Percentiles rank a stretch among this genome's conserved stretches.
These are phyloP conservation scores for Musa itinerans DNA, from an alignment of 176 grass and related monocot species.

Conservation along the genomic window DNA sequence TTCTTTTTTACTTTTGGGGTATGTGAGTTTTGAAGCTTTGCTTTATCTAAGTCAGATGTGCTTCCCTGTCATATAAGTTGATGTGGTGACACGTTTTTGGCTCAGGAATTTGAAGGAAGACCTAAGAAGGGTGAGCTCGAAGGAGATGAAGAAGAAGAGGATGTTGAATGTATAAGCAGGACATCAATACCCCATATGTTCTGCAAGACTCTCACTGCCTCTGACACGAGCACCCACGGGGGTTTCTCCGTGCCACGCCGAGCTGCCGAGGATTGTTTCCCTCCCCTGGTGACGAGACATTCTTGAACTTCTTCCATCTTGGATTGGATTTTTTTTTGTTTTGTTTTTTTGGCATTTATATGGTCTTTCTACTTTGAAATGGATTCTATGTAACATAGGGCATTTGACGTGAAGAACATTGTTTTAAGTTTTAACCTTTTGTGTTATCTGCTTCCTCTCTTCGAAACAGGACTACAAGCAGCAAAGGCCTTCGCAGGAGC, in stretches of 20 bases:
- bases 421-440: constrained; percentile 15
- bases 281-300: constrained; percentile 51
- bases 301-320: neutral
- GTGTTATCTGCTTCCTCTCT: constrained; percentile 9
- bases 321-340: neutral
- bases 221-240: constrained; percentile 92
- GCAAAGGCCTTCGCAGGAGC: constrained; percentile 81
- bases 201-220: constrained; percentile 96
- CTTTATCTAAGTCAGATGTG: neutral
- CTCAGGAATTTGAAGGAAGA: constrained; percentile 49
- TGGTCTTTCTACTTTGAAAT: neutral
- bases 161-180: constrained; percentile 41
- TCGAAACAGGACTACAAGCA: constrained; percentile 53
- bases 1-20: neutral
- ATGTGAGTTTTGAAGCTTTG: neutral
- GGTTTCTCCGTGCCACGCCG: constrained; percentile 98
- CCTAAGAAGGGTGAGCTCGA: constrained; percentile 30
- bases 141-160: constrained; percentile 40
- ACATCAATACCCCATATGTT: constrained; percentile 82
- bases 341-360: neutral
- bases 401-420: neutral
- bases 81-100: neutral
- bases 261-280: constrained; percentile 93
- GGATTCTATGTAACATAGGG: neutral
- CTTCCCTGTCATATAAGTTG: neutral